Conservation (phyloP, 495 filamentous ascomycete genomes). For the Letharia columbiana region DNA sequence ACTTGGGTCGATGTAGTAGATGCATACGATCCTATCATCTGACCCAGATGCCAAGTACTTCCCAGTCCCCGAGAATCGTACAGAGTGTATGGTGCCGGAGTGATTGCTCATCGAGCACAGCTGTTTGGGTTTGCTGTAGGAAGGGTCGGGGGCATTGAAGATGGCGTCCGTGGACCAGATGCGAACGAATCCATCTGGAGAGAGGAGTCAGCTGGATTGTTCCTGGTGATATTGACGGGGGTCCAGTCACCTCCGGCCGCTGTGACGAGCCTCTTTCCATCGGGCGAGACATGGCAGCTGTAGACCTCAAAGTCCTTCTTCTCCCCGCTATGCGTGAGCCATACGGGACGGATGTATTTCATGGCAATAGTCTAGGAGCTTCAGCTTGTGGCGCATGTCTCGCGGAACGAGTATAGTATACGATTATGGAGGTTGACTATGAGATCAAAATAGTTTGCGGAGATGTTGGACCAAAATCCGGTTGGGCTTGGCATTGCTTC, state of each 20-base stretch:
- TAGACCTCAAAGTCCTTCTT: slow-evolving; percentile 97
- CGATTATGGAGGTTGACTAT: neutral
- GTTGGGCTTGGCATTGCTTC: slow-evolving; percentile 1
- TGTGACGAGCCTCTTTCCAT: slow-evolving; percentile 82
- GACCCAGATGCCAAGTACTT: slow-evolving; percentile 92
- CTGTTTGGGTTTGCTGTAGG: slow-evolving; percentile 74
- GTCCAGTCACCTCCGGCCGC: slow-evolving; percentile 71
- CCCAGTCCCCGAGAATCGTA: slow-evolving; percentile 88
- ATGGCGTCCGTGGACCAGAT: slow-evolving; percentile 97
- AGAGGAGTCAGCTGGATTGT: slow-evolving; percentile 14
- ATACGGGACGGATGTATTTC: slow-evolving; percentile 88
- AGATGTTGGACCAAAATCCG: neutral
- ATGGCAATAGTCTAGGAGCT: slow-evolving; percentile 36
- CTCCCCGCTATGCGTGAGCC: slow-evolving; percentile 87
- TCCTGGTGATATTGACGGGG: slow-evolving; percentile 5
- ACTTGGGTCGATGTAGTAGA: slow-evolving; percentile 81
- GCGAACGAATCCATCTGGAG: slow-evolving; percentile 82
- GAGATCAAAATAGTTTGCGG: neutral
- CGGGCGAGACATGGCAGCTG: slow-evolving; percentile 92
- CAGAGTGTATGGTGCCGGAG: slow-evolving; percentile 91
- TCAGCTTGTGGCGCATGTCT: slow-evolving; percentile 14
- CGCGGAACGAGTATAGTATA: neutral
- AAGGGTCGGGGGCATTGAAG: slow-evolving; percentile 60
- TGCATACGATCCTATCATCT: slow-evolving; percentile 96
- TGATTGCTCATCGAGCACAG: slow-evolving; percentile 97